Evolutionary conservation across 345 rosid genomes (phyloP), one percentile per base, ranked within the genome.

Genomic region (Syzygium oleosum): DNA sequence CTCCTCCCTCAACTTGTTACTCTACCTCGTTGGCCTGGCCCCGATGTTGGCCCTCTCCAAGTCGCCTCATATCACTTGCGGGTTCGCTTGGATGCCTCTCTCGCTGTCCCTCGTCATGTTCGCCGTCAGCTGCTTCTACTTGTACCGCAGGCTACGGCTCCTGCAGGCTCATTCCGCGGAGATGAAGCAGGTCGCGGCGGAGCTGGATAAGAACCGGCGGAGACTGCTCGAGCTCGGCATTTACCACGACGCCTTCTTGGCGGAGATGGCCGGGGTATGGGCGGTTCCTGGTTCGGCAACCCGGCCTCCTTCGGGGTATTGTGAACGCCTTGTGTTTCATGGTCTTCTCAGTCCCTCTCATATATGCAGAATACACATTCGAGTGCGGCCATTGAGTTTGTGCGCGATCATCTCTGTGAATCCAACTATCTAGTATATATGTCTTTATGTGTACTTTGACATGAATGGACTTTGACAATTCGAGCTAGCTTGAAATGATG

Each of bases 1-100:
- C 38, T 61, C 38, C n/a, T 0, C 0, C 68, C 17, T 6, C 34
- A 0, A 3, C 34, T 6, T 61, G 17, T n/a, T n/a, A 7, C 38
- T 61, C 0, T 61, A 61, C 73, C 0, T 0, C 19, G 9, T 61
- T 0, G 73, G 34, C 9, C 9, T 61, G 43, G 17, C 3, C 78
- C 6, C 3, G 0, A 15, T 4, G 21, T 15, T 19, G 78, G 41
- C 1, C 78, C 43, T 16, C 41, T 65, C 15, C 14, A 25, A 29
- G 27, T 59, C 2, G 5, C 7, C 14, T 25, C 12, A 2, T 31
- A 4, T 15, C 41, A 7, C 78, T 4, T 34, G 43, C 10, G 7
- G 9, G 41, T 16, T 65, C 78, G 41, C 0, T 22, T 65, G 78
- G 22, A 65, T 65, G 43, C 43, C 78, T 8, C 7, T 34, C 43